Conservation (phyloP, 371 early-diverging fungal species). For the Umbelopsis sp. region DNA sequence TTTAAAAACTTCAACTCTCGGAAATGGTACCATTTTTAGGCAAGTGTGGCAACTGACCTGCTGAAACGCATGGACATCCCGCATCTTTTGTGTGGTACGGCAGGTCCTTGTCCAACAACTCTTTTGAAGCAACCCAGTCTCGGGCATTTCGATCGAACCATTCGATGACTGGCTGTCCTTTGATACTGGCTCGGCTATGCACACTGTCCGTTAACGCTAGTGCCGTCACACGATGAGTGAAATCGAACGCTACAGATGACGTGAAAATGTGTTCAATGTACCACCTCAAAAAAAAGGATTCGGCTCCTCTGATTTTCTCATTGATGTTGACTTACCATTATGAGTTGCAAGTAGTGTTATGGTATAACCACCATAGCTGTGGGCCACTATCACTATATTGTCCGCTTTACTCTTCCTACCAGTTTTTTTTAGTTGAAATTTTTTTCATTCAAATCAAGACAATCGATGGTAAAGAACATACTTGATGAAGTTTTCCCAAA, state of each 20-base stretch:
- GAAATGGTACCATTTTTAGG: background rate
- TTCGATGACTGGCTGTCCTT: slow-evolving; percentile 5
- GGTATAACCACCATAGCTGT: slow-evolving; percentile 43
- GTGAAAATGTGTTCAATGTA: background rate
- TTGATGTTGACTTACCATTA: slow-evolving; percentile 18
- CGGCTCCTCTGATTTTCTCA: background rate
- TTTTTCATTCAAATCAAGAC: background rate
- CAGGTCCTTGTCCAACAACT: slow-evolving; percentile 25
- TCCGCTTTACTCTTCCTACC: slow-evolving; percentile 20
- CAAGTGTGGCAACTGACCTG: slow-evolving; percentile 25
- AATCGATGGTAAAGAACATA: background rate
- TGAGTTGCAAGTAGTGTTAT: slow-evolving; percentile 24
- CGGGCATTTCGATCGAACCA: slow-evolving; percentile 21
- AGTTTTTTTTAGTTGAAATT: background rate
- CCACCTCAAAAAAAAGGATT: background rate
- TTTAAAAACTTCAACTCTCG: background rate
- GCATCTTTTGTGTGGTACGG: background rate
- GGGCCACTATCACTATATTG: slow-evolving; percentile 34
- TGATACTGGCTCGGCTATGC: slow-evolving; percentile 23
- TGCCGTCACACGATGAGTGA: slow-evolving; percentile 26
- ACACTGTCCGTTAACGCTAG: slow-evolving; percentile 50
- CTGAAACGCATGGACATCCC: slow-evolving; percentile 33
- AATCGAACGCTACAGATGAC: slow-evolving; percentile 23
- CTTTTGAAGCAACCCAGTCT: slow-evolving; percentile 36
- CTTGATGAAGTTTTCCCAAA: slow-evolving; percentile 39